Conservation (phyloP, 768 basidiomycete genomes). For the Lyophyllum semitale region DNA sequence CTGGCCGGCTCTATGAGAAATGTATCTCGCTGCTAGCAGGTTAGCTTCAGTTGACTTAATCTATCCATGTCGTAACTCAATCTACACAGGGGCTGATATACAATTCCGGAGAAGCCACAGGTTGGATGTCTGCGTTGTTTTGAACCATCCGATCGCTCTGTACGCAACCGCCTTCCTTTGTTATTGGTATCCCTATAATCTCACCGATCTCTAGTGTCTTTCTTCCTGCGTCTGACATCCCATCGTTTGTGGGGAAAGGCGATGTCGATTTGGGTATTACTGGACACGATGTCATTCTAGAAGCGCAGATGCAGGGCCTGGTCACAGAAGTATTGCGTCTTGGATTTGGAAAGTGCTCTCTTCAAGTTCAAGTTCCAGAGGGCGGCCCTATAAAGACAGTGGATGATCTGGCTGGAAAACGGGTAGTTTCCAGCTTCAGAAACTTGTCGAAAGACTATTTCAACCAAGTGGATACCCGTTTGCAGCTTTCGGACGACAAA, state of each 20-base stretch:
- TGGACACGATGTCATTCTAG: constrained; percentile 95
- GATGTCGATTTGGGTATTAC: constrained; percentile 97
- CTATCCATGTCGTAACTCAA: constrained; percentile 3
- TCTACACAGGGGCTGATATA: constrained; percentile 81
- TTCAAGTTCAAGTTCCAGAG: constrained; percentile 93
- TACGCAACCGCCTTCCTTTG: constrained; percentile 36
- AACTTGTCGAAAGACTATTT: constrained; percentile 86
- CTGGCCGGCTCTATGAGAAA: constrained; percentile 78
- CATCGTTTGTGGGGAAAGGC: constrained; percentile 97
- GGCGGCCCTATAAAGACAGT: constrained; percentile 63
- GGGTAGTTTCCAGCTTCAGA: constrained; percentile 94
- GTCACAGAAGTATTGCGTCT: constrained; percentile 82
- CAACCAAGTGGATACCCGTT: constrained; percentile 54
- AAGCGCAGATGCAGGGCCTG: constrained; percentile 77
- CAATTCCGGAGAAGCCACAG: constrained; percentile 87
- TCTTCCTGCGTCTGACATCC: constrained; percentile 95
- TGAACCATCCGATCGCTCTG: constrained; percentile 94
- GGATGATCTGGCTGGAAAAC: constrained; percentile 84
- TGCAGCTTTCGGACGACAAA: constrained; percentile 52
- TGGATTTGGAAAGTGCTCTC: constrained; percentile 88
- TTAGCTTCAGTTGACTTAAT: constrained; percentile 30
- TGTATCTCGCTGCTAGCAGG: constrained; percentile 84
- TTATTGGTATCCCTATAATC: background rate
- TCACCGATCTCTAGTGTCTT: constrained; percentile 69
- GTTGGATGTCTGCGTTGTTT: constrained; percentile 90